A percentile compares a stretch with the other conserved stretches of the same genome.
Evolutionary conservation across 345 rosid genomes (phyloP).

Genomic region (Reutealis trisperma): DNA sequence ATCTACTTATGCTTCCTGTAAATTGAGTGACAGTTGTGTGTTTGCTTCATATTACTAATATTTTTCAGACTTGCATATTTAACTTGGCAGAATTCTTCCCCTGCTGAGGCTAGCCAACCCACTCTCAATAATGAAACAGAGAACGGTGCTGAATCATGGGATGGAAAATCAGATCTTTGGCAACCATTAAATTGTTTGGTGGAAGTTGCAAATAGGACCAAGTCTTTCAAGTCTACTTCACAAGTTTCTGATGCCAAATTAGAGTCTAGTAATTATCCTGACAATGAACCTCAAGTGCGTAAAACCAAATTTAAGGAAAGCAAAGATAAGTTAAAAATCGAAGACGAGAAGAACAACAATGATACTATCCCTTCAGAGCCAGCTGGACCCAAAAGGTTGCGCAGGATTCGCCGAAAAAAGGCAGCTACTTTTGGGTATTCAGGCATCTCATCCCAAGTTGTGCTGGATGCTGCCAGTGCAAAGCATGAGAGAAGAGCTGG

Average conservation of each 20-base stretch:
- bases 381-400: conserved; percentile 22
- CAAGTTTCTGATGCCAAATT: conserved; percentile 20
- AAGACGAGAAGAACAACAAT: conserved; percentile 17
- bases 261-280: conserved; percentile 11
- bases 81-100: conserved; percentile 28
- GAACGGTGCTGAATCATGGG: conserved; percentile 25
- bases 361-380: neutral
- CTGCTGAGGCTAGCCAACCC: conserved; percentile 20
- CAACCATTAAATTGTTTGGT: conserved; percentile 38
- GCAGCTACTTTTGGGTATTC: conserved; percentile 9
- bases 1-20: conserved; percentile 1
- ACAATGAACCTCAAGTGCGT: conserved; percentile 15
- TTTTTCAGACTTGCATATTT: conserved; percentile 3
- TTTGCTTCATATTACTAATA: neutral
- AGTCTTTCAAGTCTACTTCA: conserved; percentile 29
- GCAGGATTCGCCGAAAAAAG: conserved; percentile 25
- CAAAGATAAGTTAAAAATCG: conserved; percentile 17
- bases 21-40: neutral
- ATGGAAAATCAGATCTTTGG: conserved; percentile 36
- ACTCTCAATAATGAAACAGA: conserved; percentile 14
- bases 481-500: conserved; percentile 25
- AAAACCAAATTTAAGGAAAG: conserved; percentile 22
- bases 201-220: conserved; percentile 36
- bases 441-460: conserved; percentile 19
- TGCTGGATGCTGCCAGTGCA: conserved; percentile 16